Conservation (phyloP, 305 asterid genomes). For the Ajuga reptans region DNA sequence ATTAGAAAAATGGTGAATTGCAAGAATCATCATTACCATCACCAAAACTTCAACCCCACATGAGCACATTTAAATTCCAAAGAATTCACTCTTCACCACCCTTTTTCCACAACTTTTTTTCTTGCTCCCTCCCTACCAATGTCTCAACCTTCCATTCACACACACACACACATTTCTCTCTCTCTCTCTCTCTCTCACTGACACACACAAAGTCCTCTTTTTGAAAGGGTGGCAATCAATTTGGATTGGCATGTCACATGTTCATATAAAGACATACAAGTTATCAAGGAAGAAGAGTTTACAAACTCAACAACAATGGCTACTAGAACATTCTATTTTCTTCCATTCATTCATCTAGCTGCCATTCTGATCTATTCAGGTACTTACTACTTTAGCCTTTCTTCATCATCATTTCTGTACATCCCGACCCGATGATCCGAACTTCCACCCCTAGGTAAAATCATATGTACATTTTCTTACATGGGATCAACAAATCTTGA, state of each 20-base stretch:
- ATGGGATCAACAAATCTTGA: not conserved
- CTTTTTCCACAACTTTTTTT: slow-evolving; percentile 25
- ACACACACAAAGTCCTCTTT: slow-evolving; percentile 22
- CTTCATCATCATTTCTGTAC: not conserved
- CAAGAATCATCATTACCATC: slow-evolving; percentile 43
- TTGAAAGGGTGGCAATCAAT: slow-evolving; percentile 29
- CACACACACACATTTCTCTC: too few relatives aligned
- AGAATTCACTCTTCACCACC: slow-evolving; percentile 29
- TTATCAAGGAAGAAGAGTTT: not conserved
- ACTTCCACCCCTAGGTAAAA: too few relatives aligned
- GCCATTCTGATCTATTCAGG: slow-evolving; percentile 44
- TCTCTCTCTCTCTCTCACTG: slow-evolving; percentile 13
- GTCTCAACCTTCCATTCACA: slow-evolving; percentile 20
- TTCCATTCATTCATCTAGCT: slow-evolving; percentile 34
- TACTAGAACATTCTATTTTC: slow-evolving; percentile 27
- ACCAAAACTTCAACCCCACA: slow-evolving; percentile 44
- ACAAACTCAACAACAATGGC: slow-evolving; percentile 23
- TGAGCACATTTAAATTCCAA: slow-evolving; percentile 28
- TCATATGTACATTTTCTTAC: too few relatives aligned
- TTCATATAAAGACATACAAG: not conserved
- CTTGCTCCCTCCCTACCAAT: slow-evolving; percentile 23
- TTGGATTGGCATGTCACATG: slow-evolving; percentile 21
- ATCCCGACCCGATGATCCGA: too few relatives aligned
- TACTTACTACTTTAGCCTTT: slow-evolving; percentile 6
- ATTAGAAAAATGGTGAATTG: slow-evolving; percentile 21